These are phyloP conservation scores for Trypanosoma platydactyli DNA, from an alignment of 208 protist species.

Conservation along the genomic window DNA sequence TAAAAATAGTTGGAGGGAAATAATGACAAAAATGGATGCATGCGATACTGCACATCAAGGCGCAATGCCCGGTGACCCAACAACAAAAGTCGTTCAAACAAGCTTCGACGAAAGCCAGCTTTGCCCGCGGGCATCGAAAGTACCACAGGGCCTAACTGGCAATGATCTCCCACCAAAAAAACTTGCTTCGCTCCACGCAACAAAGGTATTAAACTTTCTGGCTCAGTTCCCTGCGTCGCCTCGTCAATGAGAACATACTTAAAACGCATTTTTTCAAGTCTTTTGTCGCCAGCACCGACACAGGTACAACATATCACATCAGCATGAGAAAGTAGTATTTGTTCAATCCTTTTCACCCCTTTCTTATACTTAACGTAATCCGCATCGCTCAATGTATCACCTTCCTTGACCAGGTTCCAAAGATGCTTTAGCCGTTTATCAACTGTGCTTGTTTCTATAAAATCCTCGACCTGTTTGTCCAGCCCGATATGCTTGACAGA, in stretches of 20 bases:
- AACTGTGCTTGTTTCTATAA: conserved; percentile 16
- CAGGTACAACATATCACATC: conserved; percentile 98
- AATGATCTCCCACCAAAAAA: conserved; percentile 95
- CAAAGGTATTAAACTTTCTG: conserved; percentile 96
- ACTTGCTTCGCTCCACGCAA: conserved; percentile 93
- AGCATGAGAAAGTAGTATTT: conserved; percentile 71
- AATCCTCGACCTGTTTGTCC: conserved; percentile 84
- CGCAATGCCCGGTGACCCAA: conserved; percentile 88
- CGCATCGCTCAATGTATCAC: conserved; percentile 62
- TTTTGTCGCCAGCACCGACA: conserved; percentile 89
- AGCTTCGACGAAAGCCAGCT: conserved; percentile 89
- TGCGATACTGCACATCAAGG: conserved; percentile 98
- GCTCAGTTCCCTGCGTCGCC: conserved; percentile 95
- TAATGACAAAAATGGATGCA: conserved; percentile 96
- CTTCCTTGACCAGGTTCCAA: conserved; percentile 72
- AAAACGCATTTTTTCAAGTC: conserved; percentile 87
- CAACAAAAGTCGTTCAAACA: conserved; percentile 96
- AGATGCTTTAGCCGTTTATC: conserved; percentile 52
- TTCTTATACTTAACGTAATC: conserved; percentile 76
- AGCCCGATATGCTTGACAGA: conserved; percentile 89
- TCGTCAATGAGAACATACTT: conserved; percentile 97
- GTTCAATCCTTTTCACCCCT: conserved; percentile 55
- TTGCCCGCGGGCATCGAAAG: conserved; percentile 92
- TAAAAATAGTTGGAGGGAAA: conserved; percentile 98
- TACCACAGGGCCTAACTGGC: conserved; percentile 96